A percentile compares a stretch with the other conserved stretches of the same genome.
Evolutionary conservation across 164 flowering plant genomes (phyloP).

Genomic region (Vitis vinifera): ASM3070453v1 NC_081814.1:3268001-3268500

Average conservation of each 20-base stretch:
- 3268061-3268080: background rate
- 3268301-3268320: too few relatives aligned
- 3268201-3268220: conserved; percentile 89
- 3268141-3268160: conserved; percentile 72
- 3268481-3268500: too few relatives aligned
- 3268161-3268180: conserved; percentile 69
- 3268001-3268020: conserved; percentile 3
- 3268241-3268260: background rate
- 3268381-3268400: too few relatives aligned
- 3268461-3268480: too few relatives aligned
- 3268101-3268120: conserved; percentile 56
- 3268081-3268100: background rate
- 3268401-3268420: too few relatives aligned
- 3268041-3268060: background rate
- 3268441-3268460: too few relatives aligned
- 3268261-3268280: background rate
- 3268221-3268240: background rate
- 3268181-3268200: conserved; percentile 68
- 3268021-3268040: background rate
- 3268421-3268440: too few relatives aligned
- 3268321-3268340: too few relatives aligned
- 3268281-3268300: too few relatives aligned
- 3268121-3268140: conserved; percentile 88
- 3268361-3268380: too few relatives aligned
- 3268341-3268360: too few relatives aligned